These are phyloP conservation scores for Emmonsiellopsis sp. DNA, from an alignment of 2,329 filamentous ascomycete genomes.

Conservation along the genomic window DNA sequence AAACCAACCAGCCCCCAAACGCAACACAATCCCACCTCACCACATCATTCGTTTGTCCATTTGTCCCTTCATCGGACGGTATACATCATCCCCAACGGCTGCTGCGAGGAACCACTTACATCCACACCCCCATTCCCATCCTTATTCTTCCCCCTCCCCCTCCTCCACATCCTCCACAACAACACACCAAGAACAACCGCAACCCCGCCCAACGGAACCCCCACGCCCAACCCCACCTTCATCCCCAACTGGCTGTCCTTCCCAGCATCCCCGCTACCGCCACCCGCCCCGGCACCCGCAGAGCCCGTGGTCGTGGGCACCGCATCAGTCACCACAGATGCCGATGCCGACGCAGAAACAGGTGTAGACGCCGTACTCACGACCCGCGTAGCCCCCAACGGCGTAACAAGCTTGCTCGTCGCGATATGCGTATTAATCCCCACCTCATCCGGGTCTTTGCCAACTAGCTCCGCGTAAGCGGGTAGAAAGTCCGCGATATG, in stretches of 20 bases:
- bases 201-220: slow-evolving; percentile 2
- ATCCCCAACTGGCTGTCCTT: background rate
- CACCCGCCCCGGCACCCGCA: background rate
- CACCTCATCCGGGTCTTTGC: background rate
- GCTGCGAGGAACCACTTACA: no score
- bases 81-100: no score
- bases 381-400: background rate
- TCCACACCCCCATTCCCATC: no score
- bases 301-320: background rate
- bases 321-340: background rate
- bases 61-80: no score
- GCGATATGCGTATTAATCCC: background rate
- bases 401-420: background rate
- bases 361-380: no score
- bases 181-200: background rate
- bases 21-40: no score
- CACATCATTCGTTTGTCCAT: no score
- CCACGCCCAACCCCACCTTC: slow-evolving; percentile 4
- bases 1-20: no score
- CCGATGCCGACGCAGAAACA: background rate
- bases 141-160: background rate
- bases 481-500: slow-evolving; percentile 3
- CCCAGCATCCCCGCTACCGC: background rate
- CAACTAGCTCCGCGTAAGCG: background rate
- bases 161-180: background rate